Evolutionary conservation across 345 rosid species (phyloP).

Genomic region (Hevea brasiliensis): DNA sequence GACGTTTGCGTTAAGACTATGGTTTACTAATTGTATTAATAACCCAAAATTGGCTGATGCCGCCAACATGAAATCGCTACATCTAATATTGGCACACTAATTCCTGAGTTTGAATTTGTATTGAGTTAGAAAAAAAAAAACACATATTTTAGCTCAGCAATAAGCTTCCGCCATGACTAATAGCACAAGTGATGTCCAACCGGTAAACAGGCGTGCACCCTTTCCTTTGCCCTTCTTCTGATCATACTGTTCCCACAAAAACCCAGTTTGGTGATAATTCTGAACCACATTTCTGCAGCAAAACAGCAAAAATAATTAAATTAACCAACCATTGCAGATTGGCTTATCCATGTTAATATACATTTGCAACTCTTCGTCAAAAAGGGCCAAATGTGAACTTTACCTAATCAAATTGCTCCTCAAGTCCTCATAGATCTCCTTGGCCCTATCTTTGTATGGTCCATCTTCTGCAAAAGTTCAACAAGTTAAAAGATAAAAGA

Average conservation of each 20-base stretch:
- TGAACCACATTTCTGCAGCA: conserved; percentile 68
- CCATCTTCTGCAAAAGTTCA: conserved; percentile 57
- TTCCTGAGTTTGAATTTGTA: not conserved
- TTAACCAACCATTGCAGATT: conserved; percentile 1
- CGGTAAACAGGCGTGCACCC: conserved; percentile 73
- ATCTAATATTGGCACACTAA: not conserved
- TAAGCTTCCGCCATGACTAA: conserved; percentile 71
- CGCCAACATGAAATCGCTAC: not conserved
- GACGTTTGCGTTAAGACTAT: too few relatives aligned
- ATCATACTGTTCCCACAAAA: conserved; percentile 89
- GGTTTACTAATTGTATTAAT: too few relatives aligned
- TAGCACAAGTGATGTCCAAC: conserved; percentile 78
- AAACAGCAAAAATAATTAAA: conserved; percentile 5
- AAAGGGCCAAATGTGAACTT: not conserved
- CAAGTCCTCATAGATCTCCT: conserved; percentile 56
- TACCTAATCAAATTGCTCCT: conserved; percentile 77
- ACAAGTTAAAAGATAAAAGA: conserved; percentile 15
- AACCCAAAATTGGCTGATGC: not conserved
- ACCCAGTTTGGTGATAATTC: conserved; percentile 76
- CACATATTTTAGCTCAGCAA: conserved; percentile 1
- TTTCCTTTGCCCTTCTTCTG: conserved; percentile 75
- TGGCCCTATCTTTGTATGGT: conserved; percentile 64
- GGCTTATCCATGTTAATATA: too few relatives aligned
- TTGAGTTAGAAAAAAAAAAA: too few relatives aligned
- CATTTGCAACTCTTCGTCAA: too few relatives aligned